Evolutionary conservation across 106 monocot species (phyloP).

Genomic region (Dendrobium catenatum): DNA sequence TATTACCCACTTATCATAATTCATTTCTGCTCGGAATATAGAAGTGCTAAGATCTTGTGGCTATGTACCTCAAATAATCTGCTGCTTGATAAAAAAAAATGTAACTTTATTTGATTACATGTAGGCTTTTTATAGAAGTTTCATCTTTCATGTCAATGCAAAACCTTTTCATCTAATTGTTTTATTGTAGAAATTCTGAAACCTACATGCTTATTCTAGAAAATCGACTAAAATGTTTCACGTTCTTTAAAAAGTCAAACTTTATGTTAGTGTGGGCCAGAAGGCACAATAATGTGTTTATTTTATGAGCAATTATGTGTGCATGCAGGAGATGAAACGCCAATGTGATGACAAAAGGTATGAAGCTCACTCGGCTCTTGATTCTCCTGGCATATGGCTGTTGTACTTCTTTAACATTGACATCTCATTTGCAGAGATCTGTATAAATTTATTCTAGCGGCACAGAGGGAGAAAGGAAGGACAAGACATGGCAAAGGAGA

Average conservation of each 20-base stretch:
- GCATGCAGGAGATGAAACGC: conserved; percentile 72
- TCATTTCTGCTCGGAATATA: background rate
- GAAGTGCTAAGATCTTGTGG: background rate
- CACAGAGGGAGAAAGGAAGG: conserved; percentile 59
- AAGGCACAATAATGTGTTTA: background rate
- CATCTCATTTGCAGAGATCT: conserved; percentile 40
- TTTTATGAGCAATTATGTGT: background rate
- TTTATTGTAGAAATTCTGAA: too few relatives aligned
- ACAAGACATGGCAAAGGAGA: conserved; percentile 55
- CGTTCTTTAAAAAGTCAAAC: background rate
- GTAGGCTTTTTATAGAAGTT: background rate
- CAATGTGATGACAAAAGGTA: conserved; percentile 88
- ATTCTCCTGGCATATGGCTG: background rate
- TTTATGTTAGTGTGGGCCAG: background rate
- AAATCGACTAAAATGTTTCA: too few relatives aligned
- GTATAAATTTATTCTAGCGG: conserved; percentile 54
- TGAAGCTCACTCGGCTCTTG: background rate
- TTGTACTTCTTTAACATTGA: conserved; percentile 8
- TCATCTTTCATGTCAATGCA: background rate
- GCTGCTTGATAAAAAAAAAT: too few relatives aligned
- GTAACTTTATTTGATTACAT: background rate
- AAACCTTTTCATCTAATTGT: too few relatives aligned
- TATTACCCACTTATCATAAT: background rate
- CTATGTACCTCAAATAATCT: too few relatives aligned
- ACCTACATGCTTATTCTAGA: too few relatives aligned